A percentile compares a stretch with the other conserved stretches of the same genome.
Conservation (phyloP, 1,284 basidiomycete genomes). For the Moesziomyces sp. region DNA sequence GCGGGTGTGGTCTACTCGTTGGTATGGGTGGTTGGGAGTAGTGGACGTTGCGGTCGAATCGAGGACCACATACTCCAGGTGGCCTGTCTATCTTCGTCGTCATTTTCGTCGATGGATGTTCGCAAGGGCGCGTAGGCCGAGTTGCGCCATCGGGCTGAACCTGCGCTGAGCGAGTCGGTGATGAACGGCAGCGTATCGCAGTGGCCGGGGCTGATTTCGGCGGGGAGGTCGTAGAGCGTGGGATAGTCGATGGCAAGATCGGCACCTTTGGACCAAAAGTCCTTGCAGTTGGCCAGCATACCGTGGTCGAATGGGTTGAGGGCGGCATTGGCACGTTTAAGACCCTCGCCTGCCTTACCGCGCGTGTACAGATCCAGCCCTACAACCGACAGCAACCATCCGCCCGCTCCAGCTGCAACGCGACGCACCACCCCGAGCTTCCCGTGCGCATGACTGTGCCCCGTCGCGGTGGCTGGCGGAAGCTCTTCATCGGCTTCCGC, state of each 20-base stretch:
- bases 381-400: conserved; percentile 85
- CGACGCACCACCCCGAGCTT: conserved; percentile 11
- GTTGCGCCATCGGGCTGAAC: neutral
- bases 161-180: conserved; percentile 12
- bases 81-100: conserved; percentile 8
- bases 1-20: neutral
- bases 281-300: conserved; percentile 81
- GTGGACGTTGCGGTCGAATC: neutral
- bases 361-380: conserved; percentile 93
- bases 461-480: neutral
- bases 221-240: conserved; percentile 81
- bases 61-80: conserved; percentile 35
- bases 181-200: conserved; percentile 29
- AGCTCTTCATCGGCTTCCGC: conserved; percentile 21
- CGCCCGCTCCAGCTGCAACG: conserved; percentile 18
- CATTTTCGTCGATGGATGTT: neutral
- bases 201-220: conserved; percentile 26
- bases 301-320: conserved; percentile 94
- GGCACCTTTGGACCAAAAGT: conserved; percentile 90
- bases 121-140: neutral
- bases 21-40: neutral
- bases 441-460: conserved; percentile 18
- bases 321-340: conserved; percentile 74
- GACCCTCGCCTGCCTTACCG: conserved; percentile 84
- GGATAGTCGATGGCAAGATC: conserved; percentile 91